phyloP scores from a whole-genome alignment of 2,329 filamentous ascomycete species.

The Aspergillus aculeatus region DNA sequence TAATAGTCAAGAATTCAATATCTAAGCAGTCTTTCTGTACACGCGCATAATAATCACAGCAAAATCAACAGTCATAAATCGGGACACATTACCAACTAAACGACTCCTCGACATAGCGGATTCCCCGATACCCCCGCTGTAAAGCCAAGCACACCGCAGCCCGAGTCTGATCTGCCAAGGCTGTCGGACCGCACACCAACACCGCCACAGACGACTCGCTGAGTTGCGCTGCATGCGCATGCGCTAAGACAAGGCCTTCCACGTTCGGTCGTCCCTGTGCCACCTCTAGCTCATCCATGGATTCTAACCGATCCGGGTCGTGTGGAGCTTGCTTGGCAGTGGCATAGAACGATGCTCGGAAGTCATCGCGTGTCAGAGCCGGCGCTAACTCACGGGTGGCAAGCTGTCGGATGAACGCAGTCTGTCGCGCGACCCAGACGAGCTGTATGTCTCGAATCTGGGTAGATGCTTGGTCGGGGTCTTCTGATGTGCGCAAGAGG shows the following conservation, averaged over 20 bases:
- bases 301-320: not conserved
- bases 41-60: no score
- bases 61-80: not conserved
- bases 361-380: constrained; percentile 29
- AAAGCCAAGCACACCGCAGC: constrained; percentile 40
- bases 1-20: no score
- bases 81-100: constrained; percentile 37
- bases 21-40: no score
- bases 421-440: constrained; percentile 36
- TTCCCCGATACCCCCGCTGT: constrained; percentile 29
- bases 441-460: constrained; percentile 31
- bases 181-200: constrained; percentile 47
- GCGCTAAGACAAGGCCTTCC: constrained; percentile 30
- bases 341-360: constrained; percentile 32
- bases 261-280: constrained; percentile 40
- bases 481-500: constrained; percentile 18
- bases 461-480: constrained; percentile 12
- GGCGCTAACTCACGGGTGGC: constrained; percentile 26
- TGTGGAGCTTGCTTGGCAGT: constrained; percentile 15
- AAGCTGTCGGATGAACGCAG: constrained; percentile 31
- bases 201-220: constrained; percentile 35
- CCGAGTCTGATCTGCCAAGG: constrained; percentile 48
- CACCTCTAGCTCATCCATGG: constrained; percentile 9
- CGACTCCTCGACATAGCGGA: constrained; percentile 50
- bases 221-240: constrained; percentile 31